Base-by-base conservation (phyloP, 2,329 filamentous ascomycete species). In the Calonectria pteridis region DNA sequence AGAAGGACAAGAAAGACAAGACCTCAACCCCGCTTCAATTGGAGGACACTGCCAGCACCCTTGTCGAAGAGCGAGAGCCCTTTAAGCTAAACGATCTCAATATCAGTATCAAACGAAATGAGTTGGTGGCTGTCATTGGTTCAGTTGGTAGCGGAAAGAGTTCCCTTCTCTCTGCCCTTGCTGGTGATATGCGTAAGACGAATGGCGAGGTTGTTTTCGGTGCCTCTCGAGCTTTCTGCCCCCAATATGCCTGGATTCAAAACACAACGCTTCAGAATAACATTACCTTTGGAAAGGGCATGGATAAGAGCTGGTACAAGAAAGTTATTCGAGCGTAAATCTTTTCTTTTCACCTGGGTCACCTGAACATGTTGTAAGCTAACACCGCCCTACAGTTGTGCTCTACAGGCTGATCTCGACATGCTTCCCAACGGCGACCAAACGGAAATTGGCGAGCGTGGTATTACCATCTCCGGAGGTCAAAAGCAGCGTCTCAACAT, bases 171-270 rank as follows among this genome's bases (percentile, higher is more conserved):
- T 94, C 95, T 40, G 95, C 96, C 0, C 86, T 99, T 58, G 96
- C 96, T 1, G 96, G 97, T 29, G 96, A 98, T 76, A 98, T 98
- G 96, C 92, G 95, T 55, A 94, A 93, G 83, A 97, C 94, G 0
- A 86, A 85, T 4, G 95, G 95, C 14, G 89, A 93, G 46, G 90
- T 97, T 7, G 89, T 91, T 0, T 90, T 97, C 78, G 94, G 96
- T 50, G 95, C 95, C 0, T 93, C 92, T 4, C 89, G 96, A 75
- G 95, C 96, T 0, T 98, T 98, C 80, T 98, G 97, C 77, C 96
- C 96, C 0, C 96, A 99, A 82, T 98, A 98, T 81, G 95, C 97
- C 0, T 99, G 97, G 97, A 98, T 99, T 63, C 96, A 98, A 82
- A 98, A 98, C 81, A 90, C 95, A 0, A 94, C 93, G 0, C 90